These are phyloP conservation scores for Dillenia turbinata DNA, from an alignment of 164 flowering plant species.

Conservation along the genomic window DNA sequence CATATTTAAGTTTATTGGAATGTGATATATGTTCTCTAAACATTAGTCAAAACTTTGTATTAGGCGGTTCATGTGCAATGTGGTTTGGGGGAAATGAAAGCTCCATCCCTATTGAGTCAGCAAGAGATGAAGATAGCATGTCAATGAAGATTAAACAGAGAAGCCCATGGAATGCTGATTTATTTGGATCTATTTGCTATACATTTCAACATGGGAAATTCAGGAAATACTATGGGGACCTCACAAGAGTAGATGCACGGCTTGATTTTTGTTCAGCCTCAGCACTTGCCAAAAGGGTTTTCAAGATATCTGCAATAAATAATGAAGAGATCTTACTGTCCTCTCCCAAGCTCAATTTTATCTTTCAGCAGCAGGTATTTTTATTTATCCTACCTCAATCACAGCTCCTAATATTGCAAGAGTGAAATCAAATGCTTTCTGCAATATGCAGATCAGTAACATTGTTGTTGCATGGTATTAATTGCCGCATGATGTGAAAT, in stretches of 20 bases:
- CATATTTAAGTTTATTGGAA: no score
- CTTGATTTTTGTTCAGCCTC: conserved; percentile 69
- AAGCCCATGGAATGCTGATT: conserved; percentile 51
- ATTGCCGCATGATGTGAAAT: no score
- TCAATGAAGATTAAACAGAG: conserved; percentile 19
- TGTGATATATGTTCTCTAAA: no score
- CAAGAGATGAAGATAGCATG: conserved; percentile 14
- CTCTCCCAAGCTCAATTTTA: conserved; percentile 64
- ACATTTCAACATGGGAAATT: conserved; percentile 79
- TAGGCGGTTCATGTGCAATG: conserved; percentile 65
- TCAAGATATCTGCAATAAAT: conserved; percentile 24
- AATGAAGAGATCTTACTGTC: conserved; percentile 30
- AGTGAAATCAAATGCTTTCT: no score
- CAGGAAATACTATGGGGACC: conserved; percentile 47
- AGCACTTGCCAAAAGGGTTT: conserved; percentile 43
- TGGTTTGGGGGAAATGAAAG: conserved; percentile 42
- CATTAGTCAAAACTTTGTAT: neutral
- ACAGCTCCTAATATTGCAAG: neutral
- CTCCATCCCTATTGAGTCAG: conserved; percentile 19
- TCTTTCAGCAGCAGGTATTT: conserved; percentile 86
- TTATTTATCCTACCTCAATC: neutral
- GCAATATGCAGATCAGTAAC: no score
- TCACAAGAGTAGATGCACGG: conserved; percentile 82
- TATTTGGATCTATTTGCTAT: conserved; percentile 73
- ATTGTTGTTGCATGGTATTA: no score